Base-by-base conservation (phyloP, 148 eudicot species). In the Rhododendron griersonianum region DNA sequence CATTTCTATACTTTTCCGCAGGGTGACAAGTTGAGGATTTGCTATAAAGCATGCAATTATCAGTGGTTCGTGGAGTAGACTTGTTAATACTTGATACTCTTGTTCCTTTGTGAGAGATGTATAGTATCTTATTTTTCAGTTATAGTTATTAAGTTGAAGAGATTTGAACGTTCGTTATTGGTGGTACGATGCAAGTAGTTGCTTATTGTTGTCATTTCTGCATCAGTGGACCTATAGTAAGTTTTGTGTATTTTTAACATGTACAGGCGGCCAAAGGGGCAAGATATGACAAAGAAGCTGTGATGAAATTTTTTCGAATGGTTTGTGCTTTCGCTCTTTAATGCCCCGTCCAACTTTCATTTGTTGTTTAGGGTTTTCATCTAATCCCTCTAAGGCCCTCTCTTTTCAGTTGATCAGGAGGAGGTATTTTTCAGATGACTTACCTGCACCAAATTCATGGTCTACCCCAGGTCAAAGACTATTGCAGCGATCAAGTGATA, bases 191-290 rank as follows among this genome's bases (percentile, higher is more conserved):
- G 51, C 8, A 59, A 35, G 35, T 35, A 78, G 69, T 41, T 39
- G 28, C 63, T 59, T 28, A 50, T 37, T 74, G 65, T 78, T 80
- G 28, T 74, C 65, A 25, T 67, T 71, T 19, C 21, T 80, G 63
- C 45, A 50, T 75, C 23, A 15, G 82, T 63, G 71, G 79, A 75
- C 48, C 74, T 50, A 47, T 50, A 33, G 53, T 2, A 63, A 78
- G 18, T 84, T 9, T 37, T 5, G 48, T 51, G 25, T 21, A 30
- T 77, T 25, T 67, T 89, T 59, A 28, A 85, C 80, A 47, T 89
- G 28, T 88, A 18, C 93, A 96, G 99, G 99, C 97, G 90, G 98
- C 99, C 28, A 95, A 92, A 89, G 98, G 91, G 90, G 96, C 98
- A 48, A 90, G 99, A 89, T 91, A 90, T 84, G 99, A 96, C 91